Evolutionary conservation across 2,329 filamentous ascomycete genomes (phyloP), one percentile per base, ranked within the genome.

Genomic region (Talaromyces sp.): DNA sequence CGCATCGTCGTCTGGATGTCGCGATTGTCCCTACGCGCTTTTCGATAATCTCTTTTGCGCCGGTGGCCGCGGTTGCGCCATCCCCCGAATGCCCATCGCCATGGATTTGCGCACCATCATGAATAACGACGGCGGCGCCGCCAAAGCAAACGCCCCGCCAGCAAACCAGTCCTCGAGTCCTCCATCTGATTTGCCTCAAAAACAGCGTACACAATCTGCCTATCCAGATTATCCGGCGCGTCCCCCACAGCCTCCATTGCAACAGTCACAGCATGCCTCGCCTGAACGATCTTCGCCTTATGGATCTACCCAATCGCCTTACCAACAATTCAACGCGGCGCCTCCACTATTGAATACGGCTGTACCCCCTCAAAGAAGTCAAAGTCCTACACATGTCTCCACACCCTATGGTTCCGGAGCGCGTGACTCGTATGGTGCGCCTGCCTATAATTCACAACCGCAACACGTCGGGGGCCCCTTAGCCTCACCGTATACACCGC

Each of bases 51-150:
- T 41, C 46, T 56, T 51, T 46, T 60, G 51, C 56, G 52, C 56
- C 50, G 57, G 55, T 57, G 58, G 54, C 56, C 45, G 54, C 49
- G 52, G 69, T 56, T 45, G 55, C 49, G 45, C 33, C 45, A 4
- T 4, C n/a, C 46, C 46, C 45, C 54, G 51, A 55, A 56, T 57
- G 47, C 50, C 51, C 44, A 56, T 65, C 69, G 58, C 66, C 65
- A 81, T 81, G 79, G 79, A 81, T 70, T 73, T 81, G 66, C 75
- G 77, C 67, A 78, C 76, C 50, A 80, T 81, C 63, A 78, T 81
- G 72, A 80, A 80, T 65, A 75, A 49, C 58, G 74, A 77, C 62
- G 67, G 65, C 44, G 66, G 64, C 56, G 65, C 65, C 49, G 60
- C 70, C 51, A 68, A 65, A 50, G 59, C 70, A 50, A 68, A 65